Percentiles rank a stretch among this genome's conserved stretches.
These are phyloP conservation scores for Hyphopichia buzzinii DNA, from an alignment of 1,139 yeast genomes.

Conservation along the genomic window DNA sequence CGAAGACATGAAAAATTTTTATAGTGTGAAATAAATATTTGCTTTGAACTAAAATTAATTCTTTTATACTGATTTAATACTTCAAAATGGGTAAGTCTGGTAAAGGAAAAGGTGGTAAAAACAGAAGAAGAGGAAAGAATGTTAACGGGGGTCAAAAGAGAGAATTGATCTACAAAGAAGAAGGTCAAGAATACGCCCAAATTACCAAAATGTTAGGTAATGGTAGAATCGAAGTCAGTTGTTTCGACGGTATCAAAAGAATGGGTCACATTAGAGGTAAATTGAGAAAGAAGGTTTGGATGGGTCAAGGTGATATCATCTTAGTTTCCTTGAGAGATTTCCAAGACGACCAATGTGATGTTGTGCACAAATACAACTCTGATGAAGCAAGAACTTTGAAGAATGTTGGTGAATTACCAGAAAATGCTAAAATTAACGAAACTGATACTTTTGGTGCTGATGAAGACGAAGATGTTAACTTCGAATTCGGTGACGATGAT, in stretches of 20 bases:
- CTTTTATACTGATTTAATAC: neutral
- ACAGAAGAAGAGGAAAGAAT: conserved; percentile 99
- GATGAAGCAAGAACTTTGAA: conserved; percentile 98
- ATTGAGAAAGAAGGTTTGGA: conserved; percentile 99
- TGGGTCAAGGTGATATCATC: conserved; percentile 97
- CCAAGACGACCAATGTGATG: conserved; percentile 98
- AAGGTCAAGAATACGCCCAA: conserved; percentile 98
- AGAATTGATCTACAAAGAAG: conserved; percentile 88
- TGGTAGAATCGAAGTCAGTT: conserved; percentile 91
- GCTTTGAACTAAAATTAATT: conserved; percentile 4
- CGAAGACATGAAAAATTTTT: conserved; percentile 1
- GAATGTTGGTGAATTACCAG: conserved; percentile 95
- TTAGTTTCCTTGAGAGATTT: conserved; percentile 95
- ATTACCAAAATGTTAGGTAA: conserved; percentile 98
- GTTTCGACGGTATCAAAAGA: conserved; percentile 92
- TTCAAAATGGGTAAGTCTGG: conserved; percentile 49
- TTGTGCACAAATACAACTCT: conserved; percentile 91
- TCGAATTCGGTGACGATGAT: conserved; percentile 96
- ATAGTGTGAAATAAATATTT: conserved; percentile 2
- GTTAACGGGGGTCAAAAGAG: conserved; percentile 90
- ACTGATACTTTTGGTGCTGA: conserved; percentile 96
- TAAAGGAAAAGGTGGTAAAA: conserved; percentile 68
- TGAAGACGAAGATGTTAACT: conserved; percentile 96
- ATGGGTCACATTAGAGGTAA: conserved; percentile 99
- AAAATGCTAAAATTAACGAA: conserved; percentile 94